phyloP scores from a whole-genome alignment of 2,329 filamentous ascomycete genomes.

The Biscogniauxia mediterranea region DNA sequence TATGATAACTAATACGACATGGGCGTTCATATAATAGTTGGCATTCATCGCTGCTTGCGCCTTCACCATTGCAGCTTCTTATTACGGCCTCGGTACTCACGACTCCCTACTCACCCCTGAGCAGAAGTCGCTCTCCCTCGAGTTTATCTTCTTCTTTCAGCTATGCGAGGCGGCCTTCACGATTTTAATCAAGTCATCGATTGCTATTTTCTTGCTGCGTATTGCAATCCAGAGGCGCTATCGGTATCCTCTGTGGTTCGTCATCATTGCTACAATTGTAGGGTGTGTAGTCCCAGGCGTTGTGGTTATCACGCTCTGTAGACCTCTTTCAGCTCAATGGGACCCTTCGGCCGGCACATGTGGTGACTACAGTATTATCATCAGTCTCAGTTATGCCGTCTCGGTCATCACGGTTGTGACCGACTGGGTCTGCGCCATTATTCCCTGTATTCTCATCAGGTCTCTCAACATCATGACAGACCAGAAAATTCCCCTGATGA shows the following conservation, averaged over 20 bases:
- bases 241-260: slow-evolving; percentile 7
- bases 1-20: not conserved
- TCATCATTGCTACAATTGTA: slow-evolving; percentile 4
- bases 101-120: slow-evolving; percentile 2
- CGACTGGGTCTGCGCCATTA: slow-evolving; percentile 4
- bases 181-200: slow-evolving; percentile 3
- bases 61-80: not conserved
- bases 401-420: slow-evolving; percentile 6
- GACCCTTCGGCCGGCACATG: slow-evolving; percentile 5
- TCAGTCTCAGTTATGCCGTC: slow-evolving; percentile 3
- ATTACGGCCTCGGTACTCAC: slow-evolving; percentile 5
- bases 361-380: slow-evolving; percentile 6
- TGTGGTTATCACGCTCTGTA: slow-evolving; percentile 4
- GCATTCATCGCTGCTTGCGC: slow-evolving; percentile 7
- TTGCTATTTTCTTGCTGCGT: slow-evolving; percentile 5
- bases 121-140: slow-evolving; percentile 5
- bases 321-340: slow-evolving; percentile 5
- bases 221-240: slow-evolving; percentile 4
- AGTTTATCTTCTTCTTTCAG: slow-evolving; percentile 8
- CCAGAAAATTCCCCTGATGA: slow-evolving; percentile 5
- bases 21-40: not conserved
- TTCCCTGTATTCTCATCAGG: slow-evolving; percentile 1
- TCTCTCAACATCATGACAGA: slow-evolving; percentile 2
- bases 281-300: slow-evolving; percentile 7
- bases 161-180: slow-evolving; percentile 6